Evolutionary conservation across 1,284 basidiomycete genomes (phyloP), one percentile per base, ranked within the genome.

Genomic region (Bjerkandera adusta): DNA sequence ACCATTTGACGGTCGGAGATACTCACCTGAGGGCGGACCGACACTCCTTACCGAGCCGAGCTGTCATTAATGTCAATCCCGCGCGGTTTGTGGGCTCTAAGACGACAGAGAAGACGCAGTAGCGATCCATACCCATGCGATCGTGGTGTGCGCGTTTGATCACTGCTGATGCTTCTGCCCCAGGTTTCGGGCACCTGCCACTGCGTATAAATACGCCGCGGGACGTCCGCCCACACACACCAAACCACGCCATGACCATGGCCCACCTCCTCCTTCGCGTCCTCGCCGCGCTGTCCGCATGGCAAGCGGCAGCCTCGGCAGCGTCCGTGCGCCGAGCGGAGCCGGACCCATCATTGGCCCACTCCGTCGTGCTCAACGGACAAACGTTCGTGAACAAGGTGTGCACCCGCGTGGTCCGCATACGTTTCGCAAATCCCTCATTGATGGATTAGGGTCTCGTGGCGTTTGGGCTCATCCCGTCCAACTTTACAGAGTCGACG

Each of bases 401-500:
- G 26, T n/a, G 27, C 13, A 16, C 20, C 27, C 15, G n/a, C 18
- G 36, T 20, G 12, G 20, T 13, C n/a, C n/a, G n/a, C n/a, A n/a
- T n/a, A 16, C 26, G 15, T 25, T 29, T 24, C 15, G 7, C 16
- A 20, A 36, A 3, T 2, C 11, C 12, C 15, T 25, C 7, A 26
- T 18, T 16, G 15, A n/a, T n/a, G n/a, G n/a, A n/a, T n/a, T 46
- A 70, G 68, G 68, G 68, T 30, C 49, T 69, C 6, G 68, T 69
- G 16, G 68, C 56, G 2, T 69, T 69, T 43, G 68, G 68, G 1
- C 43, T 68, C 15, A 70, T 70, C 35, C 68, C 68, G 1, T 64
- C 68, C 5, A 63, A 68, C 46, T 63, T 65, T 35, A 66, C 50
- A 12, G 68, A 70, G 15, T 65, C 61, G 2, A 68, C 64, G 12